Evolutionary conservation across 257 asterid genomes (phyloP), one percentile per base, ranked within the genome.

Genomic region (Solanum neorickii): DNA sequence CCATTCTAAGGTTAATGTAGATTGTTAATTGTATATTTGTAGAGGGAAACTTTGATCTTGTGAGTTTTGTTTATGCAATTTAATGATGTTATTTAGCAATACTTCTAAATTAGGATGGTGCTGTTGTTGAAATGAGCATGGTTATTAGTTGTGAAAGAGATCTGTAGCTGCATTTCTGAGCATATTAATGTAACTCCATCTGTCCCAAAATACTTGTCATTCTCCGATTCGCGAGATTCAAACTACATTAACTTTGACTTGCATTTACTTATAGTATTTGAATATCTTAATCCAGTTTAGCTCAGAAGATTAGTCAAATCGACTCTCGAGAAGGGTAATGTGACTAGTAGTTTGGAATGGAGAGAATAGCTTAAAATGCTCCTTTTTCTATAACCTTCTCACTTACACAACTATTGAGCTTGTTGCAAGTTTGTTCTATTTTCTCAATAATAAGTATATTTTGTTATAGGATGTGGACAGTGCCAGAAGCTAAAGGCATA

Each of bases 401-500:
- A 15, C 9, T 78, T 44, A 25, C 65, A 20, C 65, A 78, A 46
- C 9, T 47, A 80, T 80, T 80, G 44, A 47, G 85, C 85, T 27
- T 47, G 49, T 47, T 80, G 68, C 85, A 80, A 80, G 5, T 25
- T 77, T 77, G 44, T 80, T 47, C 68, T 80, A 47, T 46, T 46
- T 78, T 78, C 18, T 78, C 84, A 78, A 27, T 5, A 46, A 25
- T 46, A 15, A 25, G 21, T 44, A 7, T 73, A 18, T 70, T 86
- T 86, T 41, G 84, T 89, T 88, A 73, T 90, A 96, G 99, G 93
- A 94, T 95, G 98, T 96, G 98, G 99, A 73, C 91, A 83, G 94
- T 94, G 46, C 98, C 99, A 37, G 99, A 95, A 90, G 95, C 93
- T 86, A 92, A 91, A 88, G 95, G 89, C 84, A 88, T 89, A 37